These are phyloP conservation scores for Coniochaeta hoffmannii DNA, from an alignment of 2,329 filamentous ascomycete genomes.

Conservation along the genomic window DNA sequence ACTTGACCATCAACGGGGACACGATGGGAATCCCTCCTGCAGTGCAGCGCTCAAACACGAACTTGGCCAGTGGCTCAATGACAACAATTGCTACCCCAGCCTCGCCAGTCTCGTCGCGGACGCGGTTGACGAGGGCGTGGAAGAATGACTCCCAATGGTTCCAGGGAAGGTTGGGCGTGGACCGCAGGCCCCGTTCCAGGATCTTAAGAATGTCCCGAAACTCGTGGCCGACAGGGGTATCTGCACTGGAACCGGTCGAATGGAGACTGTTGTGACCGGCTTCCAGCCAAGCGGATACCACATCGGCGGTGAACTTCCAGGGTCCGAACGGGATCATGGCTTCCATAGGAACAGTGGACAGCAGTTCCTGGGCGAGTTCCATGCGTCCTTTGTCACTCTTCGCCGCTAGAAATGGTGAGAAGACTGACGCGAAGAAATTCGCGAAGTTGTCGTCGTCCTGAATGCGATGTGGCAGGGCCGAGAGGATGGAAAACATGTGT, in stretches of 20 bases:
- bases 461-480: constrained; percentile 38
- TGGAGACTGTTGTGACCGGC: constrained; percentile 27
- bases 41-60: constrained; percentile 31
- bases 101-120: constrained; percentile 58
- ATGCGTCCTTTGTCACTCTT: constrained; percentile 35
- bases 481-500: constrained; percentile 57
- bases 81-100: constrained; percentile 58
- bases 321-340: constrained; percentile 37
- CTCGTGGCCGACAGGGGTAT: constrained; percentile 53
- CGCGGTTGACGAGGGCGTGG: constrained; percentile 44
- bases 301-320: constrained; percentile 44
- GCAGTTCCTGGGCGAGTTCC: constrained; percentile 42
- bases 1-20: constrained; percentile 23
- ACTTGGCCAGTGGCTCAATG: constrained; percentile 63
- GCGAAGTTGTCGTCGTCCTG: constrained; percentile 37
- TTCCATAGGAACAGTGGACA: constrained; percentile 40
- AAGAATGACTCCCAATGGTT: constrained; percentile 49
- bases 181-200: constrained; percentile 52
- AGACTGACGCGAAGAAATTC: constrained; percentile 40
- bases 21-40: constrained; percentile 10
- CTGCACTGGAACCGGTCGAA: constrained; percentile 29
- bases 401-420: constrained; percentile 52
- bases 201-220: constrained; percentile 64
- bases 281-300: constrained; percentile 35
- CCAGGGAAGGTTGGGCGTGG: constrained; percentile 39